Percentiles rank a stretch among this genome's conserved stretches.
Conservation (phyloP, 2,329 filamentous ascomycete species). For the Colletotrichum salicis region DNA sequence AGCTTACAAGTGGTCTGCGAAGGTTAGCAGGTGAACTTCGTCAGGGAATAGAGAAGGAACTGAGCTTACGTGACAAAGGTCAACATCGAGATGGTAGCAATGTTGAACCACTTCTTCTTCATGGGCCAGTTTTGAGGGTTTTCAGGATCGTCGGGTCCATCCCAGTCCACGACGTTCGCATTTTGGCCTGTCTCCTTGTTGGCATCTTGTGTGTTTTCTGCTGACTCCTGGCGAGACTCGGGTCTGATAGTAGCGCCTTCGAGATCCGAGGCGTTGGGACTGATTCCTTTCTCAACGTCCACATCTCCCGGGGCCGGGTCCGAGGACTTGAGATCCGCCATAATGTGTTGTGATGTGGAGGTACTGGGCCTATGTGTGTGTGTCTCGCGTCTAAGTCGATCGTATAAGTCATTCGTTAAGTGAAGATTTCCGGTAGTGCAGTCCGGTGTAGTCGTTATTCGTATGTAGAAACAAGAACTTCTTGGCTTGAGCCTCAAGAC, state of each 20-base stretch:
- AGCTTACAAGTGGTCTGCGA: conserved; percentile 33
- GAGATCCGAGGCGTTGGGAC: conserved; percentile 14
- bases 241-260: conserved; percentile 28
- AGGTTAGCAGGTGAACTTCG: conserved; percentile 28
- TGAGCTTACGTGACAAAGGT: conserved; percentile 36
- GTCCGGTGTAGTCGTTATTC: neutral
- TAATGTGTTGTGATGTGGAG: neutral
- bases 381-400: neutral
- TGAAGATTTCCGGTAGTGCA: neutral
- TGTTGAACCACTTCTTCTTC: conserved; percentile 50
- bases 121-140: conserved; percentile 78
- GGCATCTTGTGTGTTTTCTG: neutral
- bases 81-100: conserved; percentile 44
- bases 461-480: neutral
- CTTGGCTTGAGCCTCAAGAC: conserved; percentile 16
- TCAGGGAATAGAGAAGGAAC: neutral
- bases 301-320: conserved; percentile 12
- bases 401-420: neutral
- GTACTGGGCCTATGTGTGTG: neutral
- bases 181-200: conserved; percentile 10
- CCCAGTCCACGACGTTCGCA: conserved; percentile 65
- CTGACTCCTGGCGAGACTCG: conserved; percentile 4
- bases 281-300: conserved; percentile 19
- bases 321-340: conserved; percentile 14
- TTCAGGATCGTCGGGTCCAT: conserved; percentile 64